Evolutionary conservation across 2,329 filamentous ascomycete genomes (phyloP).

Genomic region (Claviceps purpurea): DNA sequence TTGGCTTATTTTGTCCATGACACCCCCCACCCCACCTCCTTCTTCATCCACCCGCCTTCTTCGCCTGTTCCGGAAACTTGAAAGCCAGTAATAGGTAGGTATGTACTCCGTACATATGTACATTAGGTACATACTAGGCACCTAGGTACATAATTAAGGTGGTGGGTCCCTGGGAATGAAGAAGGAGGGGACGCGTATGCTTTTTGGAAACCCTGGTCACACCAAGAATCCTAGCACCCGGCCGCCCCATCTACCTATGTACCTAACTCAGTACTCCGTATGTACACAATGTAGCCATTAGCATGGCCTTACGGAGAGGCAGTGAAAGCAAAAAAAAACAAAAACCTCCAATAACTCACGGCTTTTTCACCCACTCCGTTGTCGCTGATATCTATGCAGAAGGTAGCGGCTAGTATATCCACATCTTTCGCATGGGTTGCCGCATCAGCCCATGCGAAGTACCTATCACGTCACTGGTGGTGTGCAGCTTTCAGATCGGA

Average conservation of each 20-base stretch:
- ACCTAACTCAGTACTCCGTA: no score
- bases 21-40: no score
- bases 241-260: not conserved
- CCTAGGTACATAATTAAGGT: no score
- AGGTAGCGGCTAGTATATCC: not conserved
- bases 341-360: not conserved
- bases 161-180: not conserved
- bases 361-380: not conserved
- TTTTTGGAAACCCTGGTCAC: not conserved
- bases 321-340: not conserved
- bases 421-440: not conserved
- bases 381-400: not conserved
- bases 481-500: not conserved
- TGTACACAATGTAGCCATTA: no score
- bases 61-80: no score
- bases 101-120: no score
- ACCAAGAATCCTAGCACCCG: not conserved
- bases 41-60: no score
- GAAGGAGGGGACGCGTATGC: not conserved
- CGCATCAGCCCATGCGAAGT: no score
- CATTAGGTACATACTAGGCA: no score
- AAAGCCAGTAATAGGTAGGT: no score
- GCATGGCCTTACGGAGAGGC: not conserved
- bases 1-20: no score
- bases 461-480: not conserved